These are phyloP conservation scores for Lenzites betulinus DNA, from an alignment of 768 basidiomycete genomes.

Conservation along the genomic window DNA sequence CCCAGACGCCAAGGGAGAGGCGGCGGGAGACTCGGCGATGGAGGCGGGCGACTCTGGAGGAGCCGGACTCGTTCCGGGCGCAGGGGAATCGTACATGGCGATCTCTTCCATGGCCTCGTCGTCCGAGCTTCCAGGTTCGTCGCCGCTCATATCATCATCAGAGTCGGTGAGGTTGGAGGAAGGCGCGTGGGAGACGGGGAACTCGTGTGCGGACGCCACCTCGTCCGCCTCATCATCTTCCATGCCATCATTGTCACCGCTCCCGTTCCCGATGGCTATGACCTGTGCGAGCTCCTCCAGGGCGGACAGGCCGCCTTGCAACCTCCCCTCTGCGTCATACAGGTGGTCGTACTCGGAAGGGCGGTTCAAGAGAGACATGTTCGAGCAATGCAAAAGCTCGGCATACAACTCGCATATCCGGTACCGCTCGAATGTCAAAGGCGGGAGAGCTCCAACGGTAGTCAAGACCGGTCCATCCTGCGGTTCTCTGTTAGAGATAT, in stretches of 20 bases:
- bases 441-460: constrained; percentile 70
- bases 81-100: constrained; percentile 58
- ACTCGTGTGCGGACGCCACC: constrained; percentile 62
- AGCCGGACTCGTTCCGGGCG: constrained; percentile 2
- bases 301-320: constrained; percentile 84
- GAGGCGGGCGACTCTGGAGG: constrained; percentile 7
- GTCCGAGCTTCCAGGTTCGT: constrained; percentile 72
- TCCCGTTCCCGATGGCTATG: constrained; percentile 63
- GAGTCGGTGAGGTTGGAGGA: constrained; percentile 59
- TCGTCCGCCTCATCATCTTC: constrained; percentile 65
- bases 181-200: constrained; percentile 61
- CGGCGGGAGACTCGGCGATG: constrained; percentile 2
- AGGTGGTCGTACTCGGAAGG: constrained; percentile 61
- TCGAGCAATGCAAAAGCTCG: constrained; percentile 95
- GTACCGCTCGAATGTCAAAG: constrained; percentile 93
- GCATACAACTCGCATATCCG: constrained; percentile 96
- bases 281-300: constrained; percentile 88
- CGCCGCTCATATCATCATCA: constrained; percentile 76
- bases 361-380: constrained; percentile 95
- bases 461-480: constrained; percentile 72
- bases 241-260: constrained; percentile 56
- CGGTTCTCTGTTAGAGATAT: not conserved
- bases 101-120: constrained; percentile 86
- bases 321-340: constrained; percentile 82
- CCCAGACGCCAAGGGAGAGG: constrained; percentile 2